Evolutionary conservation across 2,329 filamentous ascomycete species (phyloP), one percentile per base, ranked within the genome.

Genomic region (Diaporthe destruens): DNA sequence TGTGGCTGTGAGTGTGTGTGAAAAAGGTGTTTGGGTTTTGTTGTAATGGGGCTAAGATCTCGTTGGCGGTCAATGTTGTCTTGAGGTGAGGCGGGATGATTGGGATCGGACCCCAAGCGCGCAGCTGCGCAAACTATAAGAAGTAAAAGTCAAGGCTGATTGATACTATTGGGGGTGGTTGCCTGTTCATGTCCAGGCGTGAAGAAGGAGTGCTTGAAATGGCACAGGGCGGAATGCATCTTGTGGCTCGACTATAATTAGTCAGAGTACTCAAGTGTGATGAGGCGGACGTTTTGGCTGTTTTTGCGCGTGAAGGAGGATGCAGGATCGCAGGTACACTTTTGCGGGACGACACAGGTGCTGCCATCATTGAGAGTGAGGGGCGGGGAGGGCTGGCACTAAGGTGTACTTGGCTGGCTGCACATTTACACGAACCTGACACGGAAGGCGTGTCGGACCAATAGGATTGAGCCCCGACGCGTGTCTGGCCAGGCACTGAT

Each of bases 301-400:
- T 65, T 59, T 39, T 29, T 54, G 57, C 25, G 32, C 34, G 65
- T 53, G 16, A 59, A 65, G 16, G 34, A 66, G 53, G 44, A 61
- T 55, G 72, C 72, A 55, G 54, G 54, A 71, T 18, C 14, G 56
- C 51, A 74, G 42, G 72, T 70, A 72, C 20, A 54, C 39, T 34
- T 32, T 12, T 39, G 66, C 6, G 70, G 47, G 39, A 29, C n/a
- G 25, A 34, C 66, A 69, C 69, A 54, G 36, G 7, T 12, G 23
- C 32, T 39, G 20, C 25, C 29, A 42, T 36, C 25, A n/a, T 16
- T 56, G 11, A 51, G 49, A 68, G 65, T 69, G 23, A 44, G 54
- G 42, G 34, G 34, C 42, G 44, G 56, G 72, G 77, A 75, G 76
- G 73, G 74, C 67, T 55, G 53, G 67, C 72, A 75, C 76, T 61